Percentiles rank a stretch among this genome's conserved stretches.
Evolutionary conservation across 805 yeast genomes (phyloP).

Genomic region (Candida dajiaensis): DNA sequence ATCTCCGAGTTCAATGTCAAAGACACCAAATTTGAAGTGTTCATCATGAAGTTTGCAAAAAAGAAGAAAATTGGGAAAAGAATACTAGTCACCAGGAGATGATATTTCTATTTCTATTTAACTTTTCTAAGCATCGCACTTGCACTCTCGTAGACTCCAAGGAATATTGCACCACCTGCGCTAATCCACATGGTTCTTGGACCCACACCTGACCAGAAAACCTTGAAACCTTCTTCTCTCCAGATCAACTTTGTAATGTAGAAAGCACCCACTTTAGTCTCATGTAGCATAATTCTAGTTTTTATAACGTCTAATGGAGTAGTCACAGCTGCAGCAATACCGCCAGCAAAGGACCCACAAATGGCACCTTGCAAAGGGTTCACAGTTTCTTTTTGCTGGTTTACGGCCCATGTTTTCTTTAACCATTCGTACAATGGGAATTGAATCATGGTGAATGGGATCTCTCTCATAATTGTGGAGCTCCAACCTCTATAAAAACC

Average conservation of each 20-base stretch:
- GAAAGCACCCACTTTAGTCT: conserved; percentile 39
- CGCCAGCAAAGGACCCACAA: conserved; percentile 81
- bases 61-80: conserved; percentile 42
- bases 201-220: conserved; percentile 80
- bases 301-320: conserved; percentile 78
- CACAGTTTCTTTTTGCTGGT: conserved; percentile 31
- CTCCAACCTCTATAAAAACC: conserved; percentile 93
- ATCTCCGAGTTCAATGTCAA: conserved; percentile 52
- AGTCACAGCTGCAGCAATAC: conserved; percentile 73
- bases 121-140: conserved; percentile 9
- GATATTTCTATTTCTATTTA: conserved; percentile 2
- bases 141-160: conserved; percentile 81
- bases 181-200: conserved; percentile 97
- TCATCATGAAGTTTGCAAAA: conserved; percentile 58
- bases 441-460: conserved; percentile 94
- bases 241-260: conserved; percentile 46
- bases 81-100: conserved; percentile 27
- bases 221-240: conserved; percentile 67
- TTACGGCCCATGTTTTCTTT: conserved; percentile 53
- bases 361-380: conserved; percentile 74
- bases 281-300: conserved; percentile 78
- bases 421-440: conserved; percentile 88
- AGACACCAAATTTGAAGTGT: conserved; percentile 48
- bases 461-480: conserved; percentile 89
- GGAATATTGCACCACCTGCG: conserved; percentile 96